These are phyloP conservation scores for Dactylonectria estremocensis DNA, from an alignment of 2,329 filamentous ascomycete genomes.

Conservation along the genomic window DNA sequence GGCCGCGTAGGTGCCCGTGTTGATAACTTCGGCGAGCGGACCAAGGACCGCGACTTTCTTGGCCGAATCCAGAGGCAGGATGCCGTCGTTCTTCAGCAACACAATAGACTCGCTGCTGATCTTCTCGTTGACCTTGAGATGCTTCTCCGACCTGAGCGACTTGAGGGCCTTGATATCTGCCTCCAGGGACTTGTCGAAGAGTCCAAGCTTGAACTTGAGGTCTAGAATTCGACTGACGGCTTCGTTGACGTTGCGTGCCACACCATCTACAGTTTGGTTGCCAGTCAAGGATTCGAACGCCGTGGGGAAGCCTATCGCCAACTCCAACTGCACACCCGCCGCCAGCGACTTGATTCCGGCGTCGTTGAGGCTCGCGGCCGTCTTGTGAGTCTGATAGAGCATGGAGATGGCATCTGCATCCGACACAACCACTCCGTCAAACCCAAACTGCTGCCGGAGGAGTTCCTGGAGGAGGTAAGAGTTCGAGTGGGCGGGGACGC, in stretches of 20 bases:
- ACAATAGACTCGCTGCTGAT: background rate
- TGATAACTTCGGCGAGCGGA: background rate
- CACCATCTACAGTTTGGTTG: background rate
- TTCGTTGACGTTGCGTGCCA: background rate
- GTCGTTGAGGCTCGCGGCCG: background rate
- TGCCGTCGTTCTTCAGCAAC: background rate
- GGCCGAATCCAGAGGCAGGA: background rate
- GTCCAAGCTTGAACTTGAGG: constrained; percentile 1
- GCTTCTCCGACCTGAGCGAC: background rate
- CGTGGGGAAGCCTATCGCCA: background rate
- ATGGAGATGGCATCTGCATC: background rate
- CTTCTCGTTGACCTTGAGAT: background rate
- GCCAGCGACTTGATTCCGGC: background rate
- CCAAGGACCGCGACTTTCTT: background rate
- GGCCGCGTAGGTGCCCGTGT: background rate
- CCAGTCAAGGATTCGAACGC: background rate
- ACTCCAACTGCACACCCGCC: background rate
- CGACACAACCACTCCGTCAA: background rate
- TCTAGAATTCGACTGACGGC: background rate
- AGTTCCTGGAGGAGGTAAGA: background rate
- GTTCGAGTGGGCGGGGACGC: background rate
- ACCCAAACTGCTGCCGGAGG: background rate
- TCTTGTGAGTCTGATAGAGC: background rate
- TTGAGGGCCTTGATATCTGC: background rate
- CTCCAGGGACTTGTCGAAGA: background rate